Conservation (phyloP, 306 rosid genomes). For the Gillenia trifoliata region DNA sequence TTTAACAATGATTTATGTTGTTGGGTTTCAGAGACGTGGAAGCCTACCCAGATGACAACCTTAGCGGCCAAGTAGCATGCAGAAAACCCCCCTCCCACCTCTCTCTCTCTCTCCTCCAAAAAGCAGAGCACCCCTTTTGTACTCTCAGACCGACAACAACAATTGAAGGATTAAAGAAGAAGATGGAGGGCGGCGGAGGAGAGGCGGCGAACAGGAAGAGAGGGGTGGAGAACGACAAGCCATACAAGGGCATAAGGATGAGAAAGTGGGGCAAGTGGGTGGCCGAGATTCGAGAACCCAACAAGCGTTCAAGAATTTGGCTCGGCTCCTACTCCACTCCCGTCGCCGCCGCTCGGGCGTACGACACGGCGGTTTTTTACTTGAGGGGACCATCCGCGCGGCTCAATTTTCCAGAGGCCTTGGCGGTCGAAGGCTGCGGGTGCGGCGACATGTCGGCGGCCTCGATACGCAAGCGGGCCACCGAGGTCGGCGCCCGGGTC, state of each 20-base stretch:
- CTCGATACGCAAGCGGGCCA: slow-evolving; percentile 73
- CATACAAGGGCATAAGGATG: slow-evolving; percentile 97
- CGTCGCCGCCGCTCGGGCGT: slow-evolving; percentile 90
- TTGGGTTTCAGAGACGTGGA: slow-evolving; percentile 56
- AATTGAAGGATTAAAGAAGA: neutral
- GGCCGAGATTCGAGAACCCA: slow-evolving; percentile 97
- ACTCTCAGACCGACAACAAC: slow-evolving; percentile 2
- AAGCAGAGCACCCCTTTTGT: neutral
- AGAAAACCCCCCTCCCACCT: neutral
- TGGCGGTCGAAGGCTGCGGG: slow-evolving; percentile 27
- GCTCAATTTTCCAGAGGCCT: slow-evolving; percentile 77
- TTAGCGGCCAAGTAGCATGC: slow-evolving; percentile 50
- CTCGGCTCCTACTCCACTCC: slow-evolving; percentile 95
- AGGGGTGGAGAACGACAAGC: slow-evolving; percentile 45
- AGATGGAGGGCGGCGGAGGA: slow-evolving; percentile 6
- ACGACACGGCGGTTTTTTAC: slow-evolving; percentile 90
- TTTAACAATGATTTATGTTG: neutral
- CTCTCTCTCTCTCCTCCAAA: slow-evolving; percentile 5
- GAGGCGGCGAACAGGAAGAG: slow-evolving; percentile 25
- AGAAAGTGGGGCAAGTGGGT: slow-evolving; percentile 99
- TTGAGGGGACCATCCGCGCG: slow-evolving; percentile 88
- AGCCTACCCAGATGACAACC: slow-evolving; percentile 52
- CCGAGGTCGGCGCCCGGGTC: slow-evolving; percentile 89
- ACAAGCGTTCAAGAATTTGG: slow-evolving; percentile 95
- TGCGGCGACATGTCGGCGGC: slow-evolving; percentile 79